Evolutionary conservation across 2,329 filamentous ascomycete genomes (phyloP).

Genomic region (Aureobasidium sp.): DNA sequence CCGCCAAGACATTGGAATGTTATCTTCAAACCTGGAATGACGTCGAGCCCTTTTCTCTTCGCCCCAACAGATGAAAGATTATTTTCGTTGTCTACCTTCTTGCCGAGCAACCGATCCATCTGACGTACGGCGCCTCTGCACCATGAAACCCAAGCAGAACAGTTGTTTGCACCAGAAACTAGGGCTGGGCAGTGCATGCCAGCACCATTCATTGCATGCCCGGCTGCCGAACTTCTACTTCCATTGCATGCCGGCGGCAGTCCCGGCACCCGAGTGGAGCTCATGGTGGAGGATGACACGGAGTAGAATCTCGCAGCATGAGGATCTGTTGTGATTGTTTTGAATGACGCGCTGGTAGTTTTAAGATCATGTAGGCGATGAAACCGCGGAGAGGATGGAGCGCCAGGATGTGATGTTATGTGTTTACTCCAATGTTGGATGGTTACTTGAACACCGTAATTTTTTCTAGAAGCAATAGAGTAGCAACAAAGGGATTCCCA

Average conservation of each 20-base stretch:
- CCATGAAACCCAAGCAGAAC: not conserved
- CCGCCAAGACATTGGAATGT: not conserved
- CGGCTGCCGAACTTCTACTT: not conserved
- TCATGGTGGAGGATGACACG: not conserved
- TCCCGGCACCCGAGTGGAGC: not conserved
- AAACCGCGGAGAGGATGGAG: not conserved
- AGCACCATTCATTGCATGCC: not conserved
- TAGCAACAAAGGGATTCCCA: not conserved
- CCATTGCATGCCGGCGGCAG: not conserved
- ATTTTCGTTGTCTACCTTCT: constrained; percentile 1
- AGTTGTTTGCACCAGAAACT: not conserved
- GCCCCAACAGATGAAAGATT: constrained; percentile 4
- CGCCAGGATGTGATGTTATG: not conserved
- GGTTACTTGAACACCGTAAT: not conserved
- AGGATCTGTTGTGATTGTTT: not conserved
- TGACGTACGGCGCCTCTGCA: constrained; percentile 4
- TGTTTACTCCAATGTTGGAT: not conserved
- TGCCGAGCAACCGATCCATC: constrained; percentile 9
- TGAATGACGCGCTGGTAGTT: not conserved
- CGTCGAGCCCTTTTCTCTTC: not conserved
- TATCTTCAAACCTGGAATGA: not conserved
- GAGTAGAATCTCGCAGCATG: not conserved
- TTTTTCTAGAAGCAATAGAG: not conserved
- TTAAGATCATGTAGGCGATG: not conserved
- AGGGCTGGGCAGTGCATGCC: not conserved